Base-by-base conservation (phyloP, 2,329 filamentous ascomycete genomes). In the Verticillium dahliae region DNA sequence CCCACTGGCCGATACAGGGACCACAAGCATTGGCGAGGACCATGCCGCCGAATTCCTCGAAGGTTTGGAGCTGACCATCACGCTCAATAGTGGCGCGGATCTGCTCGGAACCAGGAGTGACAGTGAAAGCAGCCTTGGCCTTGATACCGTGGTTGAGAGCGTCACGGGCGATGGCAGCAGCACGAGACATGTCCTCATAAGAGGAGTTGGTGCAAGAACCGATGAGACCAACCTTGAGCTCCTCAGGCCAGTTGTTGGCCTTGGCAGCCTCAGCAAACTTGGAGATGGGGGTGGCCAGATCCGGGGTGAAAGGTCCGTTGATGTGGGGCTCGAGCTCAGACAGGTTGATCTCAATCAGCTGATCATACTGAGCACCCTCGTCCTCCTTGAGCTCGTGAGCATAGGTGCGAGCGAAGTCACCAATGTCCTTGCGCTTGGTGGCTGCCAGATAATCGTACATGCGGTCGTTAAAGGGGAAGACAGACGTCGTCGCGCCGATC, bases 301-400 rank as follows among this genome's bases (percentile, higher is more conserved):
- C 95, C 65, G 95, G 95, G 34, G 95, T 99, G 86, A 98, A 98
- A 67, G 95, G 95, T 68, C 95, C 95, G 83, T 99, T 99, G 82
- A 99, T 92, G 76, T 98, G 92, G 68, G 95, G 95, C 83, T 99
- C 95, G 57, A 99, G 89, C 78, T 94, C 90, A 62, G 86, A 90
- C 61, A 99, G 86, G 83, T 99, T 94, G 80, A 99, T 91, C 81
- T 97, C 94, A 72, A 98, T 92, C 68, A 97, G 78, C 80, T 98
- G 85, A 77, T 99, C 95, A 78, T 98, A 99, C 79, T 98, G 88
- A 68, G 91, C 91, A 69, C 92, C 92, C 79, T 96, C 83, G 69
- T 99, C 95, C 74, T 91, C 89, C 63, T 85, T 86, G 66, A 99
- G 90, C 71, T 96, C 92, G 70, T 91, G 83, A 69, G 91, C 90